Percentiles rank a stretch among this genome's conserved stretches.
These are phyloP conservation scores for Stephania japonica DNA, from an alignment of 164 flowering plant species.

Conservation along the genomic window DNA sequence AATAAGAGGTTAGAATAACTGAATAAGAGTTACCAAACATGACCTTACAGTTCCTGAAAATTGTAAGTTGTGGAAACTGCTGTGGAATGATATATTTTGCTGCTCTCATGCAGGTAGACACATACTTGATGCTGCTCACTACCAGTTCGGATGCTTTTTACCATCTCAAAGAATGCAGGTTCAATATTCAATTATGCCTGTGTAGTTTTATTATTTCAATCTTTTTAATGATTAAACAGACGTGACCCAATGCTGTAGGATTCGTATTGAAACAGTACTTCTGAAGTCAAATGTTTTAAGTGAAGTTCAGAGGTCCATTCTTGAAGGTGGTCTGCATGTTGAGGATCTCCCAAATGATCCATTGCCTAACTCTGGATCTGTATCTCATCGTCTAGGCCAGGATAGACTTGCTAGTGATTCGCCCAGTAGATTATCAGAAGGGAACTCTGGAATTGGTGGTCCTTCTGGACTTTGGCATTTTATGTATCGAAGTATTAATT, in stretches of 20 bases:
- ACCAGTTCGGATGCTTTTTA: slow-evolving; percentile 94
- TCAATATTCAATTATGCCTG: not conserved
- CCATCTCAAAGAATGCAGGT: slow-evolving; percentile 98
- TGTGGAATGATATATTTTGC: not conserved
- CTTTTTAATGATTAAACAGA: not conserved
- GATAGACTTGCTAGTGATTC: slow-evolving; percentile 40
- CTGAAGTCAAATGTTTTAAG: slow-evolving; percentile 88
- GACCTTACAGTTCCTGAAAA: too few species aligned
- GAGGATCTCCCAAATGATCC: slow-evolving; percentile 80
- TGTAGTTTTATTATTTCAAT: not conserved
- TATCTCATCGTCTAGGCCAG: slow-evolving; percentile 59
- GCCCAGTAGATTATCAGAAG: slow-evolving; percentile 33
- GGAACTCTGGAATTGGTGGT: slow-evolving; percentile 60
- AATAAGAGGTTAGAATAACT: too few species aligned
- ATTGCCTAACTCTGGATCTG: slow-evolving; percentile 42
- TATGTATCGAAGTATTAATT: slow-evolving; percentile 81
- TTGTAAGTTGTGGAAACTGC: too few species aligned
- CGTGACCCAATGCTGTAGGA: slow-evolving; percentile 41
- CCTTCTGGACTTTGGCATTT: slow-evolving; percentile 99
- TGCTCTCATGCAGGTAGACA: slow-evolving; percentile 57
- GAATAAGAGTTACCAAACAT: too few species aligned
- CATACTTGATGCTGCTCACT: slow-evolving; percentile 87
- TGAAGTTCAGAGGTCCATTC: slow-evolving; percentile 82
- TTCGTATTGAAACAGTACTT: slow-evolving; percentile 76
- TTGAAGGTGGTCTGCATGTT: slow-evolving; percentile 89